These are phyloP conservation scores for Pseudopyricularia javanii DNA, from an alignment of 2,329 filamentous ascomycete species.

Conservation along the genomic window DNA sequence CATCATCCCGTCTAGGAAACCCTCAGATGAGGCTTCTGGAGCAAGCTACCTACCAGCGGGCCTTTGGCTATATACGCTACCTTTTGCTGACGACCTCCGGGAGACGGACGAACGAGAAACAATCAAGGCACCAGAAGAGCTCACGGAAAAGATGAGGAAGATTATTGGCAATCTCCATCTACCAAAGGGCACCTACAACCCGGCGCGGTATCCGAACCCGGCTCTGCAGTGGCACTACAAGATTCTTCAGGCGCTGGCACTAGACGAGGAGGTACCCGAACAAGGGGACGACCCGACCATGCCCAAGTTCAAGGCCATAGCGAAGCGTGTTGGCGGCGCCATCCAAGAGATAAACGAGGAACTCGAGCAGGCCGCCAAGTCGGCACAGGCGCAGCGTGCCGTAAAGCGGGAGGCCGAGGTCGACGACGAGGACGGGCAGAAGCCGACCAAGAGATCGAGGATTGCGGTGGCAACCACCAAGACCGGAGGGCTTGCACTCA, in stretches of 20 bases:
- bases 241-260: conserved; percentile 79
- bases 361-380: conserved; percentile 43
- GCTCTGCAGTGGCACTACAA: conserved; percentile 94
- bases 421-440: conserved; percentile 23
- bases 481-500: conserved; percentile 17
- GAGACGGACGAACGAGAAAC: conserved; percentile 46
- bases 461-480: conserved; percentile 4
- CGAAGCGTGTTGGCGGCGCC: conserved; percentile 73
- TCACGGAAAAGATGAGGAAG: conserved; percentile 71
- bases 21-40: conserved; percentile 49
- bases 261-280: conserved; percentile 82
- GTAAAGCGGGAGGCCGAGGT: conserved; percentile 40
- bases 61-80: conserved; percentile 78
- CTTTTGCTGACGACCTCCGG: conserved; percentile 81
- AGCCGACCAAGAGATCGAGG: conserved; percentile 33
- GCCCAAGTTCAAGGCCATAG: conserved; percentile 76
- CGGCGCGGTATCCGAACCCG: conserved; percentile 80
- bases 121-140: conserved; percentile 49
- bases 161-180: conserved; percentile 80
- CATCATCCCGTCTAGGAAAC: conserved; percentile 63
- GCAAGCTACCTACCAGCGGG: conserved; percentile 68
- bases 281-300: conserved; percentile 64
- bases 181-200: conserved; percentile 75
- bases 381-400: conserved; percentile 23
- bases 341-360: conserved; percentile 64